Evolutionary conservation across 805 yeast species (phyloP).

Genomic region (Monosporozyma solicola): DNA sequence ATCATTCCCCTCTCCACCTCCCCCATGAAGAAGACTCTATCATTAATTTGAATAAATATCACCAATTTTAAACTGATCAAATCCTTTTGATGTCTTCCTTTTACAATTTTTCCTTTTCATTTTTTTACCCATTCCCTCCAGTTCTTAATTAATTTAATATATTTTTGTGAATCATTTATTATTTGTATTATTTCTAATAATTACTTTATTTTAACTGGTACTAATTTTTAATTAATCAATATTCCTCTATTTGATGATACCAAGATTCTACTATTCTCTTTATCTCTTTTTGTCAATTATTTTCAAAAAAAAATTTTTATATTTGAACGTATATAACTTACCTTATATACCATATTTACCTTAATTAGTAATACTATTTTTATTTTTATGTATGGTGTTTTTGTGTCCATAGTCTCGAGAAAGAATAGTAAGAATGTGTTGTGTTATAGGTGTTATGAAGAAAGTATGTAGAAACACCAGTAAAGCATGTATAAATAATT

Average conservation of each 20-base stretch:
- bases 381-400: no score
- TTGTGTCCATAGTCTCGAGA: no score
- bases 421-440: no score
- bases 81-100: neutral
- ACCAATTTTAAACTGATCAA: neutral
- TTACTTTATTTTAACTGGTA: neutral
- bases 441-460: neutral
- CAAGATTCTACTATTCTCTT: neutral
- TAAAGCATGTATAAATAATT: neutral
- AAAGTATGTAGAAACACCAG: neutral
- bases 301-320: neutral
- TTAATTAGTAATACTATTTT: neutral
- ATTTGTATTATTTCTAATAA: neutral
- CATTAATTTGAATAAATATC: neutral
- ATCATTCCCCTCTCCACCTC: neutral
- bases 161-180: neutral
- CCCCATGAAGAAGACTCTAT: neutral
- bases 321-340: neutral
- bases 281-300: neutral
- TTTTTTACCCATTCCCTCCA: neutral
- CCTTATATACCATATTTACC: neutral
- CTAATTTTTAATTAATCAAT: neutral
- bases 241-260: neutral
- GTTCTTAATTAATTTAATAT: constrained; percentile 1
- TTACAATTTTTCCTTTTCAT: neutral